Percentiles rank a stretch among this genome's conserved stretches.
Conservation (phyloP, 129 eudicot species). For the Glebionis coronaria region DNA sequence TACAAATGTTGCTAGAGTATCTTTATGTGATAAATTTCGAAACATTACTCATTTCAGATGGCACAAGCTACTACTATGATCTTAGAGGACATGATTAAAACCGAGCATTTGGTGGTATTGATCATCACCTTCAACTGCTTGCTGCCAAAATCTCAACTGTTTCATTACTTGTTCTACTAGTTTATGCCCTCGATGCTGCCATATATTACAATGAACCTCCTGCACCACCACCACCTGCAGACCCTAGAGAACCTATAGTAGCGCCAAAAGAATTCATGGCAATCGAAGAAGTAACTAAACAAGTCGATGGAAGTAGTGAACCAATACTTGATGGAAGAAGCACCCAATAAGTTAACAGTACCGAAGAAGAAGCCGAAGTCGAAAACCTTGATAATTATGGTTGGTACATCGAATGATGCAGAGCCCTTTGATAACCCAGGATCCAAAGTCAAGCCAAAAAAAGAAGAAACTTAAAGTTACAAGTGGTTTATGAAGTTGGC, state of each 20-base stretch:
- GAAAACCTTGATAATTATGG: slow-evolving; percentile 26
- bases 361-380: slow-evolving; percentile 14
- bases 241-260: not conserved
- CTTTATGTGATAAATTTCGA: not conserved
- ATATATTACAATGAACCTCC: slow-evolving; percentile 47
- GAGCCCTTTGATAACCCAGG: slow-evolving; percentile 30
- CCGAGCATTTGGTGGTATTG: slow-evolving; percentile 88
- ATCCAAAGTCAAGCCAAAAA: slow-evolving; percentile 40
- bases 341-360: no score
- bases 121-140: slow-evolving; percentile 86
- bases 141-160: slow-evolving; percentile 60
- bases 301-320: not conserved
- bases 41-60: slow-evolving; percentile 49
- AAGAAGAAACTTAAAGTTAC: slow-evolving; percentile 52
- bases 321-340: no score
- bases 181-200: slow-evolving; percentile 67
- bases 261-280: not conserved
- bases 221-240: slow-evolving; percentile 21
- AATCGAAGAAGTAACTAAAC: not conserved
- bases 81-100: slow-evolving; percentile 77
- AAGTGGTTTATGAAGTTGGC: no score
- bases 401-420: slow-evolving; percentile 24
- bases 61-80: slow-evolving; percentile 58
- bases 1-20: not conserved
- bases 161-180: slow-evolving; percentile 63